Percentiles rank a stretch among this genome's conserved stretches.
Evolutionary conservation across 352 stramenopile species (phyloP).

Genomic region (Globisporangium orthogonon): DNA sequence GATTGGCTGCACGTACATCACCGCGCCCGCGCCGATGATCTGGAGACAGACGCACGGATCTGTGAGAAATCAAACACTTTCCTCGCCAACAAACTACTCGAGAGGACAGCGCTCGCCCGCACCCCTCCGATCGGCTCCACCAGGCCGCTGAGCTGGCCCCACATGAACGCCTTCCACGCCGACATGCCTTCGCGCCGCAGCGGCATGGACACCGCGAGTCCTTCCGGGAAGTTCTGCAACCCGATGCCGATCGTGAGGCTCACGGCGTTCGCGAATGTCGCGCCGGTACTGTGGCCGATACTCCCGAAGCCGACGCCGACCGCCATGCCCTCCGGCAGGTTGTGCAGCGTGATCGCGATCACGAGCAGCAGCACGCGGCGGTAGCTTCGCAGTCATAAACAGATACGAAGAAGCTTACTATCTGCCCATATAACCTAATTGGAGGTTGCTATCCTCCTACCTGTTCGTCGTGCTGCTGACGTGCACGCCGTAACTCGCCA

Average conservation of each 20-base stretch:
- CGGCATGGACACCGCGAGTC: conserved; percentile 85
- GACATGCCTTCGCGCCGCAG: conserved; percentile 82
- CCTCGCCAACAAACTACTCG: conserved; percentile 6
- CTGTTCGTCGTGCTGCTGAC: conserved; percentile 8
- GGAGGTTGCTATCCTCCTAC: background rate
- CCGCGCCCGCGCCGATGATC: conserved; percentile 76
- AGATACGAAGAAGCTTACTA: background rate
- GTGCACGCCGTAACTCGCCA: conserved; percentile 25
- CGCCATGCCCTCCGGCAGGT: conserved; percentile 87
- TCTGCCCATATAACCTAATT: background rate
- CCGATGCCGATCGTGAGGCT: conserved; percentile 86
- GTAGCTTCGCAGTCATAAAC: conserved; percentile 27
- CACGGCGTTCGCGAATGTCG: conserved; percentile 75
- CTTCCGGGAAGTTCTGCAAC: conserved; percentile 89
- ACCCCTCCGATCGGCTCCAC: conserved; percentile 85
- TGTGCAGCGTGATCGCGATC: conserved; percentile 89
- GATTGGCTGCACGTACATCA: conserved; percentile 84
- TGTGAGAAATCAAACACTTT: conserved; percentile 1
- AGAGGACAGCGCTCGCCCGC: conserved; percentile 4
- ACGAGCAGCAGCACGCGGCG: conserved; percentile 81
- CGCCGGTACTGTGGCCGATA: conserved; percentile 55
- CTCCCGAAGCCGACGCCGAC: conserved; percentile 89
- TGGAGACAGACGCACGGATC: conserved; percentile 15
- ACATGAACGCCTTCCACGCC: conserved; percentile 83
- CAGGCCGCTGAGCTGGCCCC: conserved; percentile 85